These are phyloP conservation scores for Melaleuca quinquenervia DNA, from an alignment of 345 rosid genomes.

Conservation along the genomic window DNA sequence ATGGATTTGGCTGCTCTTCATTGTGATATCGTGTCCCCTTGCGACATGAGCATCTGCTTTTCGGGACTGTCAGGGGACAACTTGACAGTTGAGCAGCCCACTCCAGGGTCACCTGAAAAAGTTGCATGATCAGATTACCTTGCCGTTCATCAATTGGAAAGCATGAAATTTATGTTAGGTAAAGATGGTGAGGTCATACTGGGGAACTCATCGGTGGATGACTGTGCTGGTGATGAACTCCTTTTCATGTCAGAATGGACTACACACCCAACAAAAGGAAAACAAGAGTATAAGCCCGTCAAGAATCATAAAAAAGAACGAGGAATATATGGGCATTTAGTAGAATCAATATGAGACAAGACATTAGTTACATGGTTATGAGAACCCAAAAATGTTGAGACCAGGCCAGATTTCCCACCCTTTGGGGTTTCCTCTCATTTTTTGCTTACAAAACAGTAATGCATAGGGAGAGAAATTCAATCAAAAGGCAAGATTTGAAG, in stretches of 20 bases:
- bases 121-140: neutral
- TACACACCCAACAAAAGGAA: neutral
- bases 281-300: neutral
- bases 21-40: conserved; percentile 11
- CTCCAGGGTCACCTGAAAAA: conserved; percentile 49
- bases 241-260: conserved; percentile 28
- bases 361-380: neutral
- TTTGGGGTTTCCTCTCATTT: neutral
- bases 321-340: neutral
- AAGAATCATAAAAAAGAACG: neutral
- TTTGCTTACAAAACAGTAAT: neutral
- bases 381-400: neutral
- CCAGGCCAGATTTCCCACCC: neutral
- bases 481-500: neutral
- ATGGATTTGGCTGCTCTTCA: neutral
- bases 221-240: conserved; percentile 18
- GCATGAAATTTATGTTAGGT: neutral
- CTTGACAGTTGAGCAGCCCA: conserved; percentile 29
- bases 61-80: conserved; percentile 12
- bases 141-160: neutral
- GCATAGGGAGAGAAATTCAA: neutral
- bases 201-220: conserved; percentile 35
- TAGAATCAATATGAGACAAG: neutral
- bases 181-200: conserved; percentile 15
- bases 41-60: conserved; percentile 4